phyloP scores from a whole-genome alignment of 139 green algal species.

The Coelastrella sp. region DNA sequence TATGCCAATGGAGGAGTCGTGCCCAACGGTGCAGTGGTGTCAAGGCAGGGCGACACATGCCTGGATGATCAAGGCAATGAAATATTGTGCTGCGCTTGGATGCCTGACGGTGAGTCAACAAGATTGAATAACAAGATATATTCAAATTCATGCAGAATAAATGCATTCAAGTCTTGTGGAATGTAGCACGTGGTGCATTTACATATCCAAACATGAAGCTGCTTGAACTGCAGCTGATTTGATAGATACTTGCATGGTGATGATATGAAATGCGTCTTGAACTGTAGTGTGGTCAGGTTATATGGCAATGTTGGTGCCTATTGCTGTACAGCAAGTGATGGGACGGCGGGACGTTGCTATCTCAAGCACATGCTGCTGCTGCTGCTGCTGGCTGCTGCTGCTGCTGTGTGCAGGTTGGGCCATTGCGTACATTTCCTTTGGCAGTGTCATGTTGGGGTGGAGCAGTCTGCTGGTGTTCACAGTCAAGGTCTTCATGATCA shows the following conservation, averaged over 20 bases:
- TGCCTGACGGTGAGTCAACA: slow-evolving; percentile 33
- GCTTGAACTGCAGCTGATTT: no score
- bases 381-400: slow-evolving; percentile 1
- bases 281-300: no score
- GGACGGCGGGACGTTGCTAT: no score
- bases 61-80: slow-evolving; percentile 46
- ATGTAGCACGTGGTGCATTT: background rate
- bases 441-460: slow-evolving; percentile 53
- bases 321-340: no score
- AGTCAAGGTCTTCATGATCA: slow-evolving; percentile 68
- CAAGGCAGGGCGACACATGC: slow-evolving; percentile 46
- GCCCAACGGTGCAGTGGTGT: slow-evolving; percentile 52
- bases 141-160: background rate
- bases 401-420: slow-evolving; percentile 40
- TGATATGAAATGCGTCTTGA: no score
- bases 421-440: slow-evolving; percentile 41
- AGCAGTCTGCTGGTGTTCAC: slow-evolving; percentile 68
- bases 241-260: no score
- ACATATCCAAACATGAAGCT: background rate
- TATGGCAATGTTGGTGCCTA: no score
- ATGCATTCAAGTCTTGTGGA: no score
- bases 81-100: slow-evolving; percentile 73
- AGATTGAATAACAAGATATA: background rate
- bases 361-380: background rate
- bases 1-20: slow-evolving; percentile 66